phyloP scores from a whole-genome alignment of 2,329 filamentous ascomycete genomes.

The Aspergillus pseudoviridinutans region DNA sequence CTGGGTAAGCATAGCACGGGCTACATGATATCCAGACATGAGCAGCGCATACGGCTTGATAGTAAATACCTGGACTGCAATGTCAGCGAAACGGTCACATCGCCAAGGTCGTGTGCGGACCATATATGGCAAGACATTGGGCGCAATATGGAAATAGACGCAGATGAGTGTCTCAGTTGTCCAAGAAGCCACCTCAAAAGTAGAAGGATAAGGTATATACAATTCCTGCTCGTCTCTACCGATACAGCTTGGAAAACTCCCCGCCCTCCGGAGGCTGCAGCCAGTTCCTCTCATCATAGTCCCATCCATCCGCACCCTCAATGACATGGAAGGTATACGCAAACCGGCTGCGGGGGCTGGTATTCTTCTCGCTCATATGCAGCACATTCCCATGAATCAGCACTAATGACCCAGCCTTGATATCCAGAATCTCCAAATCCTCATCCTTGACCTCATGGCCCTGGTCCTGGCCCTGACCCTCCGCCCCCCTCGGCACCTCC shows the following conservation, averaged over 20 bases:
- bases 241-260: slow-evolving; percentile 66
- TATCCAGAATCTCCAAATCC: slow-evolving; percentile 74
- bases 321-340: slow-evolving; percentile 99
- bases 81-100: slow-evolving; percentile 8
- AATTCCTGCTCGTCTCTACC: background rate
- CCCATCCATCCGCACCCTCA: slow-evolving; percentile 63
- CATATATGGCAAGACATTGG: background rate
- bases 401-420: slow-evolving; percentile 85
- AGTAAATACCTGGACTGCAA: slow-evolving; percentile 8
- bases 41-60: slow-evolving; percentile 11
- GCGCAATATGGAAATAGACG: background rate
- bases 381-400: slow-evolving; percentile 93
- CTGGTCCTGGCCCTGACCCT: slow-evolving; percentile 39
- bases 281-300: slow-evolving; percentile 89
- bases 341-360: slow-evolving; percentile 77
- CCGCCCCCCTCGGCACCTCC: slow-evolving; percentile 57
- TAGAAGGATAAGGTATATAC: background rate
- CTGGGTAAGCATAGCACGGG: background rate
- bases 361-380: slow-evolving; percentile 94
- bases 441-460: slow-evolving; percentile 20
- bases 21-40: background rate
- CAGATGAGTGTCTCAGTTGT: no score
- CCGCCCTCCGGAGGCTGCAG: slow-evolving; percentile 76
- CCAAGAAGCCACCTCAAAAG: no score
- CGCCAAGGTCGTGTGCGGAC: no score